Base-by-base conservation (phyloP, 2,329 filamentous ascomycete species). In the Dactylellina parvicollis region DNA sequence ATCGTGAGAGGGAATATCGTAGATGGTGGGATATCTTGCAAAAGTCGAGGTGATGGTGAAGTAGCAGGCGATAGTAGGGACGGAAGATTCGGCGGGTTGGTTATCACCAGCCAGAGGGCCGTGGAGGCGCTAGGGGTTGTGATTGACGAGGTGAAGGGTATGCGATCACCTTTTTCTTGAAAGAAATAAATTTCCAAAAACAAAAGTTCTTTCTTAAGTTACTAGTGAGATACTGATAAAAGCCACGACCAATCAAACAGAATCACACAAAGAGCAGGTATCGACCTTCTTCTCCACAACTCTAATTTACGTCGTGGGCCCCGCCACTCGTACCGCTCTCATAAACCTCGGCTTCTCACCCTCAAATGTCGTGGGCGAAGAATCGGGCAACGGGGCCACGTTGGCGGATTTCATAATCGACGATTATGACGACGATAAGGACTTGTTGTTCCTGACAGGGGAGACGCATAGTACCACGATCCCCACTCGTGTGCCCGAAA, bases 401-500 rank as follows among this genome's bases (percentile, higher is more conserved):
- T 85, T 99, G 26, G 90, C 92, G 0, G 82, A 85, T 4, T 90
- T 89, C 78, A 97, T 99, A 60, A 83, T 96, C 4, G 82, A 88
- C 1, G 90, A 96, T 79, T 96, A 96, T 79, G 9, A 36, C 2
- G 67, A 70, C 5, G 74, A 83, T 79, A 79, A 36, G 0, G 86
- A 90, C 0, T 80, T 98, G 3, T 82, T 98, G 0, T 99, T 98
- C 80, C 85, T 96, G 12, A 92, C 96, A 0, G 95, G 95, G 18
- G 94, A 97, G 79, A 91, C 93, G 79, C 86, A 92, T 61, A 84
- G 95, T 46, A 95, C 98, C 79, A 88, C 96, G 76, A 96, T 99
- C 75, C 93, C 95, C 0, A 28, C 40, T 1, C 20, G 60, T 8
- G 46, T 73, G 2, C 60, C 60, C 1, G 69, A 73, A 10, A 73